These are phyloP conservation scores for Onygenales sp. DNA, from an alignment of 2,329 filamentous ascomycete species.

Conservation along the genomic window DNA sequence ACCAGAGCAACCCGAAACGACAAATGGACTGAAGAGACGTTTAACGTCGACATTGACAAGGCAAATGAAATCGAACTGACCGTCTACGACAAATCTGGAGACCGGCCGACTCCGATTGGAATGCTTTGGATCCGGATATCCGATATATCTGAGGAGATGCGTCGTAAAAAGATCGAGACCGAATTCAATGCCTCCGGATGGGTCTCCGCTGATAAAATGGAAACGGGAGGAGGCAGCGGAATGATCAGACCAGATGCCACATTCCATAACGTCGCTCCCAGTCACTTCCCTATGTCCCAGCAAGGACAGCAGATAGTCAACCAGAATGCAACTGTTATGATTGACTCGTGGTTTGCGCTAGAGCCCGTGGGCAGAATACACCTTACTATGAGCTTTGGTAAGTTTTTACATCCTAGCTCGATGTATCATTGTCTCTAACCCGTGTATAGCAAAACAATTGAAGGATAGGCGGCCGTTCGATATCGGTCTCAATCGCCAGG, in stretches of 20 bases:
- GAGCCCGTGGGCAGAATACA: slow-evolving; percentile 91
- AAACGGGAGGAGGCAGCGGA: slow-evolving; percentile 39
- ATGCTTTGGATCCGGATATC: slow-evolving; percentile 95
- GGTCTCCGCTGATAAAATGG: slow-evolving; percentile 96
- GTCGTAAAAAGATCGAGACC: slow-evolving; percentile 91
- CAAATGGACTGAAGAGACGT: slow-evolving; percentile 82
- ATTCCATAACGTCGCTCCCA: slow-evolving; percentile 36
- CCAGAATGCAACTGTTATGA: slow-evolving; percentile 35
- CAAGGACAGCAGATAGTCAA: slow-evolving; percentile 2
- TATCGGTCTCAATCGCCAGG: slow-evolving; percentile 84
- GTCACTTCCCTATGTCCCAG: neutral
- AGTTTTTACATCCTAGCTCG: slow-evolving; percentile 11
- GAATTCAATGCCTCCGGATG: slow-evolving; percentile 91
- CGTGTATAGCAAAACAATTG: slow-evolving; percentile 61
- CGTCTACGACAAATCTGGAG: slow-evolving; percentile 89
- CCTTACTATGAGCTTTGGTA: slow-evolving; percentile 75
- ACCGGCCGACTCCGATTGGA: slow-evolving; percentile 84
- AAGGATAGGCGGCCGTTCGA: slow-evolving; percentile 77
- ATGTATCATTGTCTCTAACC: slow-evolving; percentile 11
- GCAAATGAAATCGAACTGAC: slow-evolving; percentile 97
- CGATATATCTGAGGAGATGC: slow-evolving; percentile 95
- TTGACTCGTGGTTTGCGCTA: slow-evolving; percentile 94
- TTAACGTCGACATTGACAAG: slow-evolving; percentile 92
- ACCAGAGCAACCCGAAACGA: slow-evolving; percentile 80
- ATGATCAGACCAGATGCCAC: slow-evolving; percentile 43